Base-by-base conservation (phyloP, 1,284 basidiomycete genomes). In the Rhizoctonia solani region DNA sequence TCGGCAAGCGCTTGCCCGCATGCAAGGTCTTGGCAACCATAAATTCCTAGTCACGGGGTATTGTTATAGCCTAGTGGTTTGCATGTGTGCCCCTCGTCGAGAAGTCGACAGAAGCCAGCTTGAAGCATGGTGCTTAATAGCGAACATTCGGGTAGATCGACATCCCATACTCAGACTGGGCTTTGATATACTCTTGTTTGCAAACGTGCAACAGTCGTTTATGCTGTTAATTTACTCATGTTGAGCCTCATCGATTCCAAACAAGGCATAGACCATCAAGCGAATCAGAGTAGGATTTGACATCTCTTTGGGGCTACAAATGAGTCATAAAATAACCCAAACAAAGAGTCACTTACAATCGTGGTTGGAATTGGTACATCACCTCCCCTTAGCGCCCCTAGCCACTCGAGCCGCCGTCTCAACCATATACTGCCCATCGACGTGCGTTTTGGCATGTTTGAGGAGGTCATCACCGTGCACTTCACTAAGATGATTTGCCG, bases 391-490 rank as follows among this genome's bases (percentile, higher is more conserved):
- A 6, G 52, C 13, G 30, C 63, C 52, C 27, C 63, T 50, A 44
- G 52, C 37, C 19, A 41, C 19, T 47, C 30, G 29, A 21, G 42
- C 37, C 41, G 50, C 52, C 4, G 63, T 54, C 29, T 66, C 63
- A 14, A 66, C 63, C 23, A 66, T 41, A 42, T 66, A 66, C 21
- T 66, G 63, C 27, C 52, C 63, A 19, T 54, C 42, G 32, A 66
- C 21, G 25, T 66, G 63, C 25, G 54, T 66, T n/a, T 41, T 54
- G 8, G 63, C 63, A 25, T 66, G 63, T 29, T 42, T 54, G 4
- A 66, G 30, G 34, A 66, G 21, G n/a, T 27, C 63, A 27, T 39
- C 27, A n/a, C 63, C 84, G 21, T 74, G 74, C 16, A 72, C 72
- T 32, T 74, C 76, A 13, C 74, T 73, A 25, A 76, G 72, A 2